phyloP scores from a whole-genome alignment of 208 protist species.

The Trypanosoma mega region DNA sequence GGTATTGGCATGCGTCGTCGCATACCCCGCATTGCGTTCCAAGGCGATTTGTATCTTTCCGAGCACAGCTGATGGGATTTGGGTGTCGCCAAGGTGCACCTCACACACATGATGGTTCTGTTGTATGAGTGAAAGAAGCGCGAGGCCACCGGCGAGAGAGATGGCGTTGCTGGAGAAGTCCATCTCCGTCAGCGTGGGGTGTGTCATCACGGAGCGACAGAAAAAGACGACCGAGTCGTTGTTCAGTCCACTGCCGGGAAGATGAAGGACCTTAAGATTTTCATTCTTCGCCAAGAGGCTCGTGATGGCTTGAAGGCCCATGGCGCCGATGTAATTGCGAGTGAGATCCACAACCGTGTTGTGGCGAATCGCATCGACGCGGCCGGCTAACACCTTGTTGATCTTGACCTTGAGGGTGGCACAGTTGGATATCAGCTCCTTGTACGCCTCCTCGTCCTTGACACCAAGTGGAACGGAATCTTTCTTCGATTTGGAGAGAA shows the following conservation, averaged over 20 bases:
- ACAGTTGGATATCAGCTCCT: constrained; percentile 60
- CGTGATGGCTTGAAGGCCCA: constrained; percentile 73
- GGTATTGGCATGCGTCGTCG: too few species aligned
- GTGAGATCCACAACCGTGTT: constrained; percentile 54
- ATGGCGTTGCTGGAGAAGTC: constrained; percentile 78
- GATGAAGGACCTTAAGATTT: constrained; percentile 40
- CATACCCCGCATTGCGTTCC: constrained; percentile 45
- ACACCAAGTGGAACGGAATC: constrained; percentile 4
- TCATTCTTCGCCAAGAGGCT: constrained; percentile 62
- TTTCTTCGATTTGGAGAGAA: constrained; percentile 4
- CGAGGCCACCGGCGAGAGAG: constrained; percentile 69
- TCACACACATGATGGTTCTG: constrained; percentile 32
- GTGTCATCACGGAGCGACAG: constrained; percentile 59
- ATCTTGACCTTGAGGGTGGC: constrained; percentile 61
- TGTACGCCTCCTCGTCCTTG: constrained; percentile 26
- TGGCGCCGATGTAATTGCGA: constrained; percentile 71
- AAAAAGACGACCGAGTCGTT: constrained; percentile 86
- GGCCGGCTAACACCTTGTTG: constrained; percentile 44
- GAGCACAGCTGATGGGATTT: constrained; percentile 56
- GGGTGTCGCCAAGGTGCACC: constrained; percentile 53
- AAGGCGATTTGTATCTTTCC: constrained; percentile 48
- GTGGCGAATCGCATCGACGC: constrained; percentile 37
- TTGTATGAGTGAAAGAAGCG: constrained; percentile 63
- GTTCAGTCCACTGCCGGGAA: constrained; percentile 66
- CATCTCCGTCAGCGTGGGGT: constrained; percentile 41